Evolutionary conservation across 306 rosid species (phyloP).

Genomic region (Castanea mollissima): DNA sequence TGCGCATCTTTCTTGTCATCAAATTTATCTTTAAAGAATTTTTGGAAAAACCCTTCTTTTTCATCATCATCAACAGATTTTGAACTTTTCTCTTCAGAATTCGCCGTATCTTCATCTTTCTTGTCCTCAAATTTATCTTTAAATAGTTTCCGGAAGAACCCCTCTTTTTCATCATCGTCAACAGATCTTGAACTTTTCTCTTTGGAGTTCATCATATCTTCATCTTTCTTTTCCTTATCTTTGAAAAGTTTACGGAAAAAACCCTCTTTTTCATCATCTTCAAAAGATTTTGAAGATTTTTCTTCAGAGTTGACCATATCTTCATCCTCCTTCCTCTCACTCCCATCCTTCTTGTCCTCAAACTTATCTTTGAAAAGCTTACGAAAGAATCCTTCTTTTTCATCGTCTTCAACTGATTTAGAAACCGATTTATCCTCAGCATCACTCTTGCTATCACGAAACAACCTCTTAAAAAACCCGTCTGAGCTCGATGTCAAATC

Average conservation of each 20-base stretch:
- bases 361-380: conserved; percentile 73
- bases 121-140: conserved; percentile 80
- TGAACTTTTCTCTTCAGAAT: conserved; percentile 54
- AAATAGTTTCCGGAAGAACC: conserved; percentile 70
- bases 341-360: conserved; percentile 76
- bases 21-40: conserved; percentile 67
- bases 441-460: conserved; percentile 85
- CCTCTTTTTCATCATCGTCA: conserved; percentile 87
- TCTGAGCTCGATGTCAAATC: conserved; percentile 76
- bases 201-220: conserved; percentile 42
- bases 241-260: conserved; percentile 67
- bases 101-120: conserved; percentile 48
- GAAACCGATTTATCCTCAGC: conserved; percentile 52
- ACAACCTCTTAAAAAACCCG: conserved; percentile 79
- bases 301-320: conserved; percentile 48
- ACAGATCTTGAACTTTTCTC: conserved; percentile 54
- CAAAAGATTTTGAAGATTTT: conserved; percentile 53
- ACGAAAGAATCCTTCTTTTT: conserved; percentile 77
- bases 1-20: conserved; percentile 69
- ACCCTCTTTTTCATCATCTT: conserved; percentile 89
- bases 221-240: conserved; percentile 81
- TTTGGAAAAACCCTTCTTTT: conserved; percentile 77
- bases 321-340: conserved; percentile 45
- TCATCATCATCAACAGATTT: conserved; percentile 70
- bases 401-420: conserved; percentile 58